Evolutionary conservation across 2,329 filamentous ascomycete species (phyloP).

Genomic region (Keithomyces neogunnii): DNA sequence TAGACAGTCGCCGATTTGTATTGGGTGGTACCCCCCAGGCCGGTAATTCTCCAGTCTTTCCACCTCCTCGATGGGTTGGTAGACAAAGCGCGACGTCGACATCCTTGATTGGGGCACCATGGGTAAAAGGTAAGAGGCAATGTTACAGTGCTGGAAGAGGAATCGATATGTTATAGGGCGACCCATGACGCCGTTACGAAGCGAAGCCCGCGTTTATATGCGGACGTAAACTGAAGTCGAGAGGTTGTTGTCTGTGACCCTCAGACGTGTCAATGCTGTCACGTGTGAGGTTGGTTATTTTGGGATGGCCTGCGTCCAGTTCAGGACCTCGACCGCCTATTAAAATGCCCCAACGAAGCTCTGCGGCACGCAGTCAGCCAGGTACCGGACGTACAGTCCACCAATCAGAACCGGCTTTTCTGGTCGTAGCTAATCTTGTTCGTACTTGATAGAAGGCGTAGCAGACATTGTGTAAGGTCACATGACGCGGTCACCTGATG

Average conservation of each 20-base stretch:
- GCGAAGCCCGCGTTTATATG: conserved; percentile 1
- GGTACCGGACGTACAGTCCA: too few relatives aligned
- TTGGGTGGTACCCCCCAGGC: conserved; percentile 1
- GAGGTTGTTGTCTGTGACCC: not conserved
- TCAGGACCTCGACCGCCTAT: too few relatives aligned
- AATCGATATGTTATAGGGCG: not conserved
- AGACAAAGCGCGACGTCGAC: conserved; percentile 6
- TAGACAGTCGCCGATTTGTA: not conserved
- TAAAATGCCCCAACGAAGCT: too few relatives aligned
- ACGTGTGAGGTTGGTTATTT: not conserved
- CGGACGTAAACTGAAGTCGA: not conserved
- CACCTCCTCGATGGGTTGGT: not conserved
- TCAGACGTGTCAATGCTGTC: not conserved
- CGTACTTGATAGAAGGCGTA: too few relatives aligned
- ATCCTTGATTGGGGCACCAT: conserved; percentile 1
- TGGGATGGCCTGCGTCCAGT: not conserved
- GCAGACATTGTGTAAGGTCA: too few relatives aligned
- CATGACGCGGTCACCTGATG: too few relatives aligned
- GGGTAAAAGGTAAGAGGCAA: not conserved
- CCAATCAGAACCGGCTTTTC: too few relatives aligned
- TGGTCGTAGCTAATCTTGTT: too few relatives aligned
- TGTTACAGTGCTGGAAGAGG: not conserved
- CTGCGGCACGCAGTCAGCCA: too few relatives aligned
- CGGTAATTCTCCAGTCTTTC: conserved; percentile 3
- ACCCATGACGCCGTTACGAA: not conserved